Base-by-base conservation (phyloP, 768 basidiomycete genomes). In the Dentipellis fragilis region DNA sequence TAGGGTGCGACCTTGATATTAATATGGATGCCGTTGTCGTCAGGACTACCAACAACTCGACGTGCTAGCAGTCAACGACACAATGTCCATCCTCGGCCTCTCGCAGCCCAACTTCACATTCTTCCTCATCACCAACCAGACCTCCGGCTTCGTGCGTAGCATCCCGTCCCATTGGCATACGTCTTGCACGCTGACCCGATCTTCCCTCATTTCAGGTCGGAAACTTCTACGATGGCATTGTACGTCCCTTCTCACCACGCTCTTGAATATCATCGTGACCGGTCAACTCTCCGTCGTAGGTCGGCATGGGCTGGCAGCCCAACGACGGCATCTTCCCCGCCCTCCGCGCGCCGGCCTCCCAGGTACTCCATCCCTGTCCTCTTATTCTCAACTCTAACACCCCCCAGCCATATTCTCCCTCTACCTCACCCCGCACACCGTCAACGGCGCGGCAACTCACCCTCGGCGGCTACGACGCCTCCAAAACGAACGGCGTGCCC, bases 401-500 rank as follows among this genome's bases (percentile, higher is more conserved):
- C 29, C 10, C 79, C 77, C 8, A 54, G 63, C 17, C 36, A 47
- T 11, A 58, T 60, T 34, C 56, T 61, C n/a, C 34, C 60, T 78
- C 58, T 78, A 66, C 61, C 60, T 79, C 47, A 78, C 77, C 16
- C 75, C 75, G 5, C 55, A 70, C 48, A 63, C 71, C 7, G 67
- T 75, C 49, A 80, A 79, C 10, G 67, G 73, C 56, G 78, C 79
- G n/a, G 10, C 78, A 82, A 60, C 55, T 81, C 54, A 80, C 79
- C 5, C 62, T 81, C 23, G 80, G 80, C 35, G 80, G 80, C 2
- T 74, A 73, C 23, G 79, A 82, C 61, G 66, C 61, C 29, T 72
- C 75, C 22, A 81, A 80, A 67, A 79, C 77, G 45, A 83, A 82
- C 57, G 79, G 80, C 34, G 70, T 75, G 3, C 78, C 67, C 11